Evolutionary conservation across 148 eudicot species (phyloP).

Genomic region (Tetragonia tetragonoides): DNA sequence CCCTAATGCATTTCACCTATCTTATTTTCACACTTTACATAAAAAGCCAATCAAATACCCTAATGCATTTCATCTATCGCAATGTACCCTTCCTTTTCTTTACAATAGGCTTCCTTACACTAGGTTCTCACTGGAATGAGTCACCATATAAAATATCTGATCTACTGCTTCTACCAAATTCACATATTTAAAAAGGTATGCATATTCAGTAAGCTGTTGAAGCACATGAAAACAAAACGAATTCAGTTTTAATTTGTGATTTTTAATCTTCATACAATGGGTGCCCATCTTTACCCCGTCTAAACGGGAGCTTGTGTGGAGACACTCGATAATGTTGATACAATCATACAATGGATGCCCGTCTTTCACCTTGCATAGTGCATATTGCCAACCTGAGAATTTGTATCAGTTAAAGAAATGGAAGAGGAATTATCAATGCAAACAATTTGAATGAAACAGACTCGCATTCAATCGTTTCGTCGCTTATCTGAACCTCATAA

Average conservation of each 20-base stretch:
- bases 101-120: too few relatives aligned
- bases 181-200: not conserved
- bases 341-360: not conserved
- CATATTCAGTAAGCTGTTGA: not conserved
- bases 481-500: constrained; percentile 10
- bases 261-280: not conserved
- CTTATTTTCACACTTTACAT: too few relatives aligned
- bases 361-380: not conserved
- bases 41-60: too few relatives aligned
- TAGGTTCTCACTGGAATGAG: too few relatives aligned
- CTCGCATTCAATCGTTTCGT: not conserved
- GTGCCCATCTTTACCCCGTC: not conserved
- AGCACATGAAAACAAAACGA: not conserved
- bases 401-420: not conserved
- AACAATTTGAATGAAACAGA: not conserved
- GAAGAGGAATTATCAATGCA: not conserved
- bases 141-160: too few relatives aligned
- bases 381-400: not conserved
- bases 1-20: too few relatives aligned
- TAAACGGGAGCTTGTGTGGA: too few relatives aligned
- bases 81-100: too few relatives aligned
- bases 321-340: too few relatives aligned
- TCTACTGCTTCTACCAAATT: not conserved
- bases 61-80: too few relatives aligned
- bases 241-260: not conserved